A percentile compares a stretch with the other conserved stretches of the same genome.
Conservation (phyloP, 1,284 basidiomycete species). For the Erythrobasidium hasegawianum region DNA sequence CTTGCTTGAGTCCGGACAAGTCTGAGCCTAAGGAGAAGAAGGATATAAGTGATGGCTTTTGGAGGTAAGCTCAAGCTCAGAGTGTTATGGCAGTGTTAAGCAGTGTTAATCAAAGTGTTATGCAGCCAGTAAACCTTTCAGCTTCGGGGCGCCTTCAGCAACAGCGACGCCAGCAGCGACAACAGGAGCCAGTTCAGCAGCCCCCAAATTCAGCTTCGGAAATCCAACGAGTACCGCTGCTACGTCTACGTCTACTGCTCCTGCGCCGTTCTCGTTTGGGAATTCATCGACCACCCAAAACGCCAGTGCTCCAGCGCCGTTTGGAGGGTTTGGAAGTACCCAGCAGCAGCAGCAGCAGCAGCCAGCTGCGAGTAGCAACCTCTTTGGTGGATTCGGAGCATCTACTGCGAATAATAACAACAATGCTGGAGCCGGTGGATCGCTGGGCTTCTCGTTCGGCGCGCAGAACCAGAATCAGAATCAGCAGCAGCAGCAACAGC, state of each 20-base stretch:
- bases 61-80: too few species aligned
- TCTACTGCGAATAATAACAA: not conserved
- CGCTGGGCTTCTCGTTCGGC: slow-evolving; percentile 10
- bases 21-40: too few species aligned
- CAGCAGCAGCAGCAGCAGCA: too few species aligned
- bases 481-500: slow-evolving; percentile 27
- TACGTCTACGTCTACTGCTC: not conserved
- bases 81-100: too few species aligned
- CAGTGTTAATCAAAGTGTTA: not conserved
- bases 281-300: not conserved
- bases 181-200: slow-evolving; percentile 12
- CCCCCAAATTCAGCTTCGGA: not conserved
- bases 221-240: not conserved
- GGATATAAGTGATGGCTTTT: too few species aligned
- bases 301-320: slow-evolving; percentile 13
- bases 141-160: slow-evolving; percentile 15
- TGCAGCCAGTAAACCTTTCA: slow-evolving; percentile 1
- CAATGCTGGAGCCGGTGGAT: slow-evolving; percentile 13
- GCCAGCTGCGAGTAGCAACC: not conserved
- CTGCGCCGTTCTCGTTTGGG: slow-evolving; percentile 28
- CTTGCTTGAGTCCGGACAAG: too few species aligned
- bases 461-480: slow-evolving; percentile 1
- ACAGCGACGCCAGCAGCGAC: slow-evolving; percentile 1
- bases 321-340: slow-evolving; percentile 24
- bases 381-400: slow-evolving; percentile 15